A percentile compares a stretch with the other conserved stretches of the same genome.
Evolutionary conservation across 768 basidiomycete genomes (phyloP).

Genomic region (Tephrocybe sp.): DNA sequence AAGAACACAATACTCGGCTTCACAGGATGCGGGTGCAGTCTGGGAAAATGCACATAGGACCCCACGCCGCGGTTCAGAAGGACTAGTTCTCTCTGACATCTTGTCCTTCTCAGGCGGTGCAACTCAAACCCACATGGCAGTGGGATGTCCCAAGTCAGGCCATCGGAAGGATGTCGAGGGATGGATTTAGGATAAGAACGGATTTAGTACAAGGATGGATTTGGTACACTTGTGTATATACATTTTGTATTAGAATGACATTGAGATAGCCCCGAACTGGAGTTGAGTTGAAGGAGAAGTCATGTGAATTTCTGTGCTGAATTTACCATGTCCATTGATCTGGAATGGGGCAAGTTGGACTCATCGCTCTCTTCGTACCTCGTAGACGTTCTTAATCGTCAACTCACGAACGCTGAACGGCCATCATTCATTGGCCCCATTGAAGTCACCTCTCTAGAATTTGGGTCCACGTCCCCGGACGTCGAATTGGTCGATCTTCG

Average conservation of each 20-base stretch:
- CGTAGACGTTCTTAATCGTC: conserved; percentile 75
- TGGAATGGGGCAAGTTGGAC: conserved; percentile 90
- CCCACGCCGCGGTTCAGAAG: no score
- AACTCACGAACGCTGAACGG: conserved; percentile 67
- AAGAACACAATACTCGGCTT: no score
- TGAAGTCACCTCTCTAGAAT: conserved; percentile 81
- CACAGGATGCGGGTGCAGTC: no score
- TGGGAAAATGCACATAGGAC: no score
- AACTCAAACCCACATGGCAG: no score
- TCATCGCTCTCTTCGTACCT: conserved; percentile 65
- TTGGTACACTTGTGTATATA: neutral
- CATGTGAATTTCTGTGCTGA: conserved; percentile 6
- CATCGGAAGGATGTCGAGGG: no score
- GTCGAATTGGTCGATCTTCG: conserved; percentile 89
- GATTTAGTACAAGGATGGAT: no score
- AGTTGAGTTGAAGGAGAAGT: neutral
- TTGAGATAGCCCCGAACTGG: neutral
- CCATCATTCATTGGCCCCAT: conserved; percentile 96
- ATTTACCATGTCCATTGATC: conserved; percentile 83
- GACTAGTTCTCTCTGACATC: no score
- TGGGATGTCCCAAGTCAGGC: no score
- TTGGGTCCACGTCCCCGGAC: conserved; percentile 81
- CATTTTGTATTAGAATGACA: neutral
- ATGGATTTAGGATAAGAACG: no score
- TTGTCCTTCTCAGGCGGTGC: no score